A percentile compares a stretch with the other conserved stretches of the same genome.
phyloP scores from a whole-genome alignment of 2,329 filamentous ascomycete genomes.

The Arthroderma uncinatum region DNA sequence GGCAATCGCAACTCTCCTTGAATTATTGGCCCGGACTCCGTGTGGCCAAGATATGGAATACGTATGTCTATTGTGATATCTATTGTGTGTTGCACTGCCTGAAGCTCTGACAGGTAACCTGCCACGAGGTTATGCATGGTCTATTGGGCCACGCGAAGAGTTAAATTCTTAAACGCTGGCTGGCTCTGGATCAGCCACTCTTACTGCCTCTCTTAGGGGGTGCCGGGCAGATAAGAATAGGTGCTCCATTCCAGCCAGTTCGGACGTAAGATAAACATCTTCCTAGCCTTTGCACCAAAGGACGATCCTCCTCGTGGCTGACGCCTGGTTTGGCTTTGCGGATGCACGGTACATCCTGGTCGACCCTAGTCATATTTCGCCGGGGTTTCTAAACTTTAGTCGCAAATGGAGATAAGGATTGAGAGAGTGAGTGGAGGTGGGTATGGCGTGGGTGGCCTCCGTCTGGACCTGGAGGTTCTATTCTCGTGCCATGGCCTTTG shows the following conservation, averaged over 20 bases:
- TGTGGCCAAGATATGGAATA: not conserved
- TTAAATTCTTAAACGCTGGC: not conserved
- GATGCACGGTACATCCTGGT: not conserved
- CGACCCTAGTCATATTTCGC: not conserved
- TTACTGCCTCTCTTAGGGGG: not conserved
- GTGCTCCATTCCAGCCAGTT: not conserved
- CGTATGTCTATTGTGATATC: not conserved
- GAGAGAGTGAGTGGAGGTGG: no score
- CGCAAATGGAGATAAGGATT: not conserved
- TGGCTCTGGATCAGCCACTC: not conserved
- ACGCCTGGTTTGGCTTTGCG: not conserved
- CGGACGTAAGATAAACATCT: not conserved
- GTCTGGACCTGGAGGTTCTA: not conserved
- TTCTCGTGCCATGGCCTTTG: not conserved
- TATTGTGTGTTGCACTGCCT: not conserved
- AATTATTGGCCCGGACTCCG: not conserved
- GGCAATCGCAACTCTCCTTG: not conserved
- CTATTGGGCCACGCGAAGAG: not conserved
- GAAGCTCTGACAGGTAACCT: not conserved
- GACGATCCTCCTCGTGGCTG: conserved; percentile 4
- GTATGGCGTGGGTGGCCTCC: not conserved
- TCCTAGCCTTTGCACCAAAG: not conserved
- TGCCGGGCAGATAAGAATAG: not conserved
- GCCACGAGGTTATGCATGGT: not conserved
- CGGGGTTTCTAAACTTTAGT: not conserved